Percentiles rank a stretch among this genome's conserved stretches.
These are phyloP conservation scores for Cryptococcus sp. DNA, from an alignment of 1,284 basidiomycete genomes.

Conservation along the genomic window DNA sequence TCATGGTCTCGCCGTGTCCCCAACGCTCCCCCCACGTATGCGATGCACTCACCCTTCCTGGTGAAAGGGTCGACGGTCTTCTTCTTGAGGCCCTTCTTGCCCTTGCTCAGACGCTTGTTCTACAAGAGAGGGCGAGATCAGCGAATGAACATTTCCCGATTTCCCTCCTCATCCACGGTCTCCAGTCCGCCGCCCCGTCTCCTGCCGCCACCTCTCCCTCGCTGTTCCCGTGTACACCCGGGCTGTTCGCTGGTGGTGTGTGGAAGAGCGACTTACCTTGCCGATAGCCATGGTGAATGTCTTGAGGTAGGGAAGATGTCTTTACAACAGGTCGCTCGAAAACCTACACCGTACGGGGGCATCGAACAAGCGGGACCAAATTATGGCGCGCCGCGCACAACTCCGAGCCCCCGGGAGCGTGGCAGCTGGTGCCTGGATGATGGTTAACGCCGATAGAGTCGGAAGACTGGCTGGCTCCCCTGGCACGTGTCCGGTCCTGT, in stretches of 20 bases:
- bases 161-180: neutral
- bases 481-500: no score
- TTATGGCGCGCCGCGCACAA: no score
- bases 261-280: constrained; percentile 52
- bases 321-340: neutral
- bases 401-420: no score
- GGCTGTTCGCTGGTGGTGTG: no score
- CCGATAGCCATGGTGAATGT: constrained; percentile 73
- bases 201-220: no score
- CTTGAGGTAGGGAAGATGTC: neutral
- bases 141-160: neutral
- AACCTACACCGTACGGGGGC: no score
- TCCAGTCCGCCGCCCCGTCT: neutral
- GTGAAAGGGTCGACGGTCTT: constrained; percentile 99
- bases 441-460: no score
- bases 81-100: constrained; percentile 99
- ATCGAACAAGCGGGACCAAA: no score
- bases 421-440: no score
- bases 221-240: constrained; percentile 72
- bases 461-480: no score
- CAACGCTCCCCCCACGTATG: neutral
- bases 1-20: neutral
- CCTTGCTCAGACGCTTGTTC: constrained; percentile 98
- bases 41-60: constrained; percentile 78
- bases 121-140: neutral